Percentiles rank a stretch among this genome's conserved stretches.
Conservation (phyloP, 768 basidiomycete genomes). For the Tubosaeta brunneosetosa region DNA sequence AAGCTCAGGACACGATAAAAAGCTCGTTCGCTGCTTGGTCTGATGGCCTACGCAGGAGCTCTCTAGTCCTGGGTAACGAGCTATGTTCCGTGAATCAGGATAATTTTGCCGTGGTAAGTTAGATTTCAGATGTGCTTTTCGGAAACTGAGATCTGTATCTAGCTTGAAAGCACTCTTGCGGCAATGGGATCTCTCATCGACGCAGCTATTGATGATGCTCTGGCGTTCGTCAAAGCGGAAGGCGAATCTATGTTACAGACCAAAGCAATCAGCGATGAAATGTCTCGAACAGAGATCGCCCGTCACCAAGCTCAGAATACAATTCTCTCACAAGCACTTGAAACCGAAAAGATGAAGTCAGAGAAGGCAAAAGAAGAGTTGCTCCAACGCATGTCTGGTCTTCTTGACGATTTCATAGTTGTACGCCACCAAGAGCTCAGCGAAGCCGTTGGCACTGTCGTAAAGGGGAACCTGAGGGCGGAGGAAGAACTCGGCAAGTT, state of each 20-base stretch:
- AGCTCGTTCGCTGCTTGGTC: slow-evolving; percentile 54
- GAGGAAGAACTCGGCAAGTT: slow-evolving; percentile 49
- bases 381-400: slow-evolving; percentile 65
- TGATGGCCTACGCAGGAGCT: slow-evolving; percentile 44
- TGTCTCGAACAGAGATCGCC: slow-evolving; percentile 49
- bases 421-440: slow-evolving; percentile 64
- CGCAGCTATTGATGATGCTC: slow-evolving; percentile 51
- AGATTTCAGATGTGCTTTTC: neutral
- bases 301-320: slow-evolving; percentile 71
- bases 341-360: slow-evolving; percentile 60
- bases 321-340: slow-evolving; percentile 54
- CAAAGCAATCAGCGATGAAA: slow-evolving; percentile 43
- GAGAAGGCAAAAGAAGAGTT: slow-evolving; percentile 69
- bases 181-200: slow-evolving; percentile 59
- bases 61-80: slow-evolving; percentile 44
- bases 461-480: slow-evolving; percentile 51
- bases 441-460: slow-evolving; percentile 50
- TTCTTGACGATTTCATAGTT: slow-evolving; percentile 66
- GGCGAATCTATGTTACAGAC: slow-evolving; percentile 46
- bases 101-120: slow-evolving; percentile 44
- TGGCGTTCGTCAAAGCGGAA: slow-evolving; percentile 54
- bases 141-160: slow-evolving; percentile 7
- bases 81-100: slow-evolving; percentile 40
- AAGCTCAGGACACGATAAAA: slow-evolving; percentile 51
- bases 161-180: slow-evolving; percentile 56